phyloP scores from a whole-genome alignment of 78 protist species.

The Dictyostelium discoideum region dicty_2.7 NC_007089.4:607501-608000 shows the following conservation, averaged over 20 bases:
- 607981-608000: slow-evolving; percentile 28
- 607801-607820: slow-evolving; percentile 37
- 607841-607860: slow-evolving; percentile 44
- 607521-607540: not conserved
- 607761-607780: slow-evolving; percentile 38
- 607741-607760: slow-evolving; percentile 77
- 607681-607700: slow-evolving; percentile 76
- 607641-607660: not conserved
- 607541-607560: not conserved
- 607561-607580: slow-evolving; percentile 13
- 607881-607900: too few species aligned
- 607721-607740: slow-evolving; percentile 44
- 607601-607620: not conserved
- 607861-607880: too few species aligned
- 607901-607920: too few species aligned
- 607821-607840: slow-evolving; percentile 59
- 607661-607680: not conserved
- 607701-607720: slow-evolving; percentile 78
- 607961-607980: not conserved
- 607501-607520: not conserved
- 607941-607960: too few species aligned
- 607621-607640: too few species aligned
- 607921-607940: too few species aligned
- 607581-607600: too few species aligned
- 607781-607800: slow-evolving; percentile 73